Evolutionary conservation across 345 rosid genomes (phyloP), one percentile per base, ranked within the genome.

Genomic region (Syzygium jambos): DNA sequence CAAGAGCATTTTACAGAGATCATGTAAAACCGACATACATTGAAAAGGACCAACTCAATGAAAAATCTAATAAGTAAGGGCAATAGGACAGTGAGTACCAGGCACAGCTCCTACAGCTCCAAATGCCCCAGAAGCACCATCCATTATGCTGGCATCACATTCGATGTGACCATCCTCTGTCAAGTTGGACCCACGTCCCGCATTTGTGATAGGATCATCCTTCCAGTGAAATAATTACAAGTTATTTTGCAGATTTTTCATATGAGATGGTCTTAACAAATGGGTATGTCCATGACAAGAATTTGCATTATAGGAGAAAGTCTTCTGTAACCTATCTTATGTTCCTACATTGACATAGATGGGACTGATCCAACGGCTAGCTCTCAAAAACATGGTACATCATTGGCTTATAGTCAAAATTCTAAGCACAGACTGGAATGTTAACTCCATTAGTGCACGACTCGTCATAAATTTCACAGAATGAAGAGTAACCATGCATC

Each of bases 31-130:
- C 12, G 12, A 22, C 25, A 52, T 43, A 30, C 51, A 34, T 52
- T 59, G 52, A 9, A 65, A 52, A 85, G 52, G 68, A 82, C 9
- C 52, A 53, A 53, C 78, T 86, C 80, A 82, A 52, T 16, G 55
- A 56, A 19, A 84, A 29, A 61, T 84, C 80, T 5, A 46, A 34
- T 46, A 73, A 84, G 68, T 22, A 65, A 16, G 30, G 46, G 23
- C 61, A 78, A 27, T 41, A 11, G 59, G 86, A 43, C n/a, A 59
- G 51, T 38, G 22, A 82, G 87, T 92, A 98, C 99, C 98, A 90
- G 96, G 95, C 89, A 94, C 98, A 13, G 98, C 99, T 88, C 98
- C 99, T 84, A 98, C 98, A 87, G 98, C 99, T 87, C 99, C 99
- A 90, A 96, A 98, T 59, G 92, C 89, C 21, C 98, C 98, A 85